A percentile compares a stretch with the other conserved stretches of the same genome.
Evolutionary conservation across 148 eudicot species (phyloP).

Genomic region (Amaranthus palmeri): DNA sequence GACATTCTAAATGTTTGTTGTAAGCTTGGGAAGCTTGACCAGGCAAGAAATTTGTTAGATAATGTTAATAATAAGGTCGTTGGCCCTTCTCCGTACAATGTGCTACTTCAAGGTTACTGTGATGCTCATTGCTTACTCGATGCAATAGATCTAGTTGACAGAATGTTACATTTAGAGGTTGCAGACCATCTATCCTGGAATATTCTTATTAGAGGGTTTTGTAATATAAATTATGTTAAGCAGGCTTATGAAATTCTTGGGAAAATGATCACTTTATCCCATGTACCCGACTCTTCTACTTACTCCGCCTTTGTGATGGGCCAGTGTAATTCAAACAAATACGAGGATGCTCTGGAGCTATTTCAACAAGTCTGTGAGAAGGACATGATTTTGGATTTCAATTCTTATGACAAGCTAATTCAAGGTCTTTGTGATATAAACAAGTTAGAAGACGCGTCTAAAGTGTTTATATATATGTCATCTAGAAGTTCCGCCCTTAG

Average conservation of each 20-base stretch:
- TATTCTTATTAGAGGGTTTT: constrained; percentile 47
- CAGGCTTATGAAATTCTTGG: constrained; percentile 41
- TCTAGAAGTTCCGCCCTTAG: constrained; percentile 10
- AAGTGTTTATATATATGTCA: constrained; percentile 23
- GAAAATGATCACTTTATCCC: constrained; percentile 51
- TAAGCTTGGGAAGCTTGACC: constrained; percentile 31
- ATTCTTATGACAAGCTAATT: constrained; percentile 18
- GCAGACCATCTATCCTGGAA: constrained; percentile 51
- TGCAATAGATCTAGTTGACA: constrained; percentile 36
- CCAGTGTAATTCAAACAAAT: constrained; percentile 39
- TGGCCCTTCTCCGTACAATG: constrained; percentile 44
- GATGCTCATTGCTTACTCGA: constrained; percentile 22
- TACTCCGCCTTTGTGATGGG: constrained; percentile 61
- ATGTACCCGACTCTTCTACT: constrained; percentile 46
- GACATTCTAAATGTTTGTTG: constrained; percentile 40
- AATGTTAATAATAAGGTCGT: constrained; percentile 20
- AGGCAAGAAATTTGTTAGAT: constrained; percentile 44
- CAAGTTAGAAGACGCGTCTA: constrained; percentile 19
- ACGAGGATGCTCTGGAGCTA: constrained; percentile 39
- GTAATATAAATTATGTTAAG: constrained; percentile 25
- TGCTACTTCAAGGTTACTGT: constrained; percentile 48
- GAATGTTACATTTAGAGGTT: constrained; percentile 39
- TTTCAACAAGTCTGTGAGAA: constrained; percentile 30
- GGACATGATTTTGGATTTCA: constrained; percentile 18
- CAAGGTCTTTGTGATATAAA: constrained; percentile 19